Evolutionary conservation across 2,329 filamentous ascomycete species (phyloP), one percentile per base, ranked within the genome.

Genomic region (Beauveria brongniartii): DNA sequence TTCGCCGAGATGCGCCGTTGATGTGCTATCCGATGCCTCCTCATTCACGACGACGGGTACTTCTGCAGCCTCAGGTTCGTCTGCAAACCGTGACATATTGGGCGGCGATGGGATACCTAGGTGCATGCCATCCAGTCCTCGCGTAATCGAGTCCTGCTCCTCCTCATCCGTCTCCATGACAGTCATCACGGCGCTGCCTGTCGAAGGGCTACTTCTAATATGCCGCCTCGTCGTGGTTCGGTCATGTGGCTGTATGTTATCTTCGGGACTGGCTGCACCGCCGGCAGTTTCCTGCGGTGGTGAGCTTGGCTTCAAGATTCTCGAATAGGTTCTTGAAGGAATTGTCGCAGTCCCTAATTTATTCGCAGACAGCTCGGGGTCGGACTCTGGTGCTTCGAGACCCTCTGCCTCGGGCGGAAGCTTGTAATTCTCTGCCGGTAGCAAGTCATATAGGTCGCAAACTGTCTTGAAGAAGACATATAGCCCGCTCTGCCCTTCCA

Each of bases 381-480:
- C 73, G 7, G 71, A 50, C 20, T 70, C 62, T 2, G 70, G 70
- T 16, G 77, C 75, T 65, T 93, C 90, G 2, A 91, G 76, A 0
- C 92, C 93, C 73, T 97, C 93, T 3, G 94, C 93, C 73, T 97
- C 93, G 2, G 90, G 85, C 1, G 94, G 93, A 50, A 99, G 86
- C 63, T 95, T 97, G 77, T 97, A 97, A 71, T 95, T 97, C 75
- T 97, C 94, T 55, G 91, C 87, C 1, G 92, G 92, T 34, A 99
- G 86, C 63, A 97, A 80, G 66, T 89, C 88, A 74, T 96, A 97
- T 67, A 88, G 82, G 72, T 99, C 94, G 74, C 93, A 97, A 24
- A 97, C 92, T 0, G 89, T 94, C 80, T 97, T 97, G 81, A 97
- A 99, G 69, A 99, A 88, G 62, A 96, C 85, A 72, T 99, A 99